Evolutionary conservation across 345 rosid species (phyloP).

Genomic region (Eucalyptus guilfoylei): DNA sequence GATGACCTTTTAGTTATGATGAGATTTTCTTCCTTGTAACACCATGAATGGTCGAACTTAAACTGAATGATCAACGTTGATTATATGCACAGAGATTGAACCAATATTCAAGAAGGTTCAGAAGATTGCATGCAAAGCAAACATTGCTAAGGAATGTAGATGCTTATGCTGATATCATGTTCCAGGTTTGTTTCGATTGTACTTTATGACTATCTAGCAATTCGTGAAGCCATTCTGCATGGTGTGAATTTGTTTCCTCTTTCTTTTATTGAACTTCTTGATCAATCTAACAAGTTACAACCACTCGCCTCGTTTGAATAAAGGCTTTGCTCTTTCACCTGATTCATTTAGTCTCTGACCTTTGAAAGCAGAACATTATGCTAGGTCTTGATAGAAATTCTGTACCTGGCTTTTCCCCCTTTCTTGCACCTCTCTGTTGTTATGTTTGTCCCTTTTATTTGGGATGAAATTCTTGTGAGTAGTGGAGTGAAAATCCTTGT

Average conservation of each 20-base stretch:
- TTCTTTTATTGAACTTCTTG: background rate
- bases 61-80: background rate
- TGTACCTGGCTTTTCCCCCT: background rate
- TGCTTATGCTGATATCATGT: constrained; percentile 2
- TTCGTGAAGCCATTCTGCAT: background rate
- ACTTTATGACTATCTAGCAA: background rate
- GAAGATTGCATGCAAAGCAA: background rate
- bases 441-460: background rate
- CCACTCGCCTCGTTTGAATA: background rate
- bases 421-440: background rate
- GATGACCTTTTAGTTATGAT: background rate
- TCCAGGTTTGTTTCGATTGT: background rate
- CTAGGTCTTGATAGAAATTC: background rate
- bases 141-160: background rate
- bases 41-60: background rate
- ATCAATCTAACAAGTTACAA: background rate
- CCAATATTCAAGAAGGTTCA: background rate
- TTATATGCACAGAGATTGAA: background rate
- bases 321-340: background rate
- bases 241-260: background rate
- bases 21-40: background rate
- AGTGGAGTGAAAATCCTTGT: background rate
- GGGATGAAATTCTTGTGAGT: background rate
- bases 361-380: background rate
- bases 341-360: background rate